phyloP scores from a whole-genome alignment of 2,329 filamentous ascomycete genomes.

The Diplodia scrobiculata region DNA sequence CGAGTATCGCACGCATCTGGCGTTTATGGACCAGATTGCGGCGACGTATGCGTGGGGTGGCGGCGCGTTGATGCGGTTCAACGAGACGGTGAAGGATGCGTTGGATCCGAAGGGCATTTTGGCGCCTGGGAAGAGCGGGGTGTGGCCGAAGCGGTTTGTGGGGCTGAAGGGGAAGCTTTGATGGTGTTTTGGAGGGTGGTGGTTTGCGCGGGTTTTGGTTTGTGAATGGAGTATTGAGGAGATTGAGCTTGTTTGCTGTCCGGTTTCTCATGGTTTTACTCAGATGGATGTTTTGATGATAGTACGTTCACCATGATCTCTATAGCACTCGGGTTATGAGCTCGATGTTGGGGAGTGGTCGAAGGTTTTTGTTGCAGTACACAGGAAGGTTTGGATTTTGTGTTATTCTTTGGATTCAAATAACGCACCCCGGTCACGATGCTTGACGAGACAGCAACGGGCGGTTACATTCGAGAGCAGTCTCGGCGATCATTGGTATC shows the following conservation, averaged over 20 bases:
- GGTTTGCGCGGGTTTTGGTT: no score
- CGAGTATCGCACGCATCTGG: conserved; percentile 53
- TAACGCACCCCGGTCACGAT: no score
- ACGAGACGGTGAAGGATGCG: conserved; percentile 51
- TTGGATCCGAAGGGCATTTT: conserved; percentile 48
- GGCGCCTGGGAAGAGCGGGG: conserved; percentile 35
- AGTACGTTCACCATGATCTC: no score
- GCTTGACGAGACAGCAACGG: background rate
- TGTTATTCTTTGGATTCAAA: no score
- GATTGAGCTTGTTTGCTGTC: no score
- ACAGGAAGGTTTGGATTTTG: no score
- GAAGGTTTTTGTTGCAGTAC: no score
- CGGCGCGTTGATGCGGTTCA: conserved; percentile 49
- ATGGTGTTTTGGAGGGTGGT: background rate
- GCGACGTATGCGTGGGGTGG: conserved; percentile 52
- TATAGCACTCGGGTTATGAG: no score
- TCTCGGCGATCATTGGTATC: background rate
- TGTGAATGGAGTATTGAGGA: no score
- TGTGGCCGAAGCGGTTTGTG: conserved; percentile 32
- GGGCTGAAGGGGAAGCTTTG: conserved; percentile 10
- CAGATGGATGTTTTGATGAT: no score
- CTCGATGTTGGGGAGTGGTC: no score
- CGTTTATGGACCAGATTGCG: conserved; percentile 54
- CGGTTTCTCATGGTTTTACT: no score
- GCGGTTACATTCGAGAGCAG: background rate